A percentile compares a stretch with the other conserved stretches of the same genome.
Conservation (phyloP, 2,329 filamentous ascomycete species). For the Fusarium gaditjirri region DNA sequence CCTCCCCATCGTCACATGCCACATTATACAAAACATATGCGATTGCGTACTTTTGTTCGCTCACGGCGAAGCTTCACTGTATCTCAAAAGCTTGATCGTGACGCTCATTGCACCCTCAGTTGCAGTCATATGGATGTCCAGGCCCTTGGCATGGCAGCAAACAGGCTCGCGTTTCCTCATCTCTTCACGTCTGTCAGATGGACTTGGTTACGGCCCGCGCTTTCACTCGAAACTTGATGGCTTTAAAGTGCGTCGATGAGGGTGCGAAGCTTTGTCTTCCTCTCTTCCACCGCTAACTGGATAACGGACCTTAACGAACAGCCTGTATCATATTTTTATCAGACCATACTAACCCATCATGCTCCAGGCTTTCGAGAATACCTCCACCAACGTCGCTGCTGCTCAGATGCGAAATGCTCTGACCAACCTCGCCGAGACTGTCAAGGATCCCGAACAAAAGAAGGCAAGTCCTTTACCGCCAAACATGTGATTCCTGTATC, state of each 20-base stretch:
- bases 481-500: neutral
- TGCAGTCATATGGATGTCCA: neutral
- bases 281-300: neutral
- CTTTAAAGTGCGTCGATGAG: neutral
- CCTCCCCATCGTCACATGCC: neutral
- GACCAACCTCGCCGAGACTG: constrained; percentile 90
- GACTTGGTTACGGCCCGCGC: neutral
- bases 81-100: neutral
- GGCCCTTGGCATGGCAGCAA: neutral
- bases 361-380: constrained; percentile 94
- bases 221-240: neutral
- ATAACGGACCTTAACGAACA: neutral
- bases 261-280: neutral
- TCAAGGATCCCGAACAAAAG: constrained; percentile 82
- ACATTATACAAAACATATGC: neutral
- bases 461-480: constrained; percentile 71
- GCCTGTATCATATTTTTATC: neutral
- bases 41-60: constrained; percentile 1
- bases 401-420: constrained; percentile 99
- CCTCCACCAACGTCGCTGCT: constrained; percentile 95
- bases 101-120: neutral
- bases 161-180: neutral
- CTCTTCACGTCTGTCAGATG: neutral
- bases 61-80: constrained; percentile 1
- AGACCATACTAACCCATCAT: constrained; percentile 41